Evolutionary conservation across 805 yeast genomes (phyloP).

Genomic region (Nakazawaea holstii): DNA sequence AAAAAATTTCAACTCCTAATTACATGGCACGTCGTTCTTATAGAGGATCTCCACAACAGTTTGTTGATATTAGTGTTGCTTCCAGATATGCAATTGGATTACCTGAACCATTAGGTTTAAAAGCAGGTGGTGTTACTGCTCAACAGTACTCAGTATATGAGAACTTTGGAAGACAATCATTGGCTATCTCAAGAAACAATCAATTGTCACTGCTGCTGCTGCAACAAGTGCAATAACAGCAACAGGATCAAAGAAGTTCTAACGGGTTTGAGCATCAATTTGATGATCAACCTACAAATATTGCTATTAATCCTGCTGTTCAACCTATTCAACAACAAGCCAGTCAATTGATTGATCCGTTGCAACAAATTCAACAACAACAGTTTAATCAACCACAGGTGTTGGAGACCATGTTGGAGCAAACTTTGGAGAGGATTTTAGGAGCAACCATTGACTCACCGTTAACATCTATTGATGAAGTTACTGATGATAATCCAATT

Average conservation of each 20-base stretch:
- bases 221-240: conserved; percentile 5
- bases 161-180: conserved; percentile 32
- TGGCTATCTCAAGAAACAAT: conserved; percentile 4
- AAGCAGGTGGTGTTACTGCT: conserved; percentile 66
- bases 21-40: conserved; percentile 70
- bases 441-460: conserved; percentile 20
- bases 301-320: conserved; percentile 1
- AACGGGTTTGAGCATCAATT: conserved; percentile 17
- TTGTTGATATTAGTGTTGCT: conserved; percentile 58
- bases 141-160: conserved; percentile 79
- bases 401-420: conserved; percentile 39
- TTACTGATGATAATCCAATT: conserved; percentile 60
- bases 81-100: conserved; percentile 67
- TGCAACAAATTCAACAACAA: conserved; percentile 29
- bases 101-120: conserved; percentile 86
- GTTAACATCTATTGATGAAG: conserved; percentile 35
- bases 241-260: conserved; percentile 14
- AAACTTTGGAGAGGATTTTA: conserved; percentile 22
- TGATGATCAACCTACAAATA: conserved; percentile 10
- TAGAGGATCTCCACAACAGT: conserved; percentile 61
- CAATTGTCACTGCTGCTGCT: background rate
- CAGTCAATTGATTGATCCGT: conserved; percentile 8
- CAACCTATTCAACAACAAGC: conserved; percentile 6
- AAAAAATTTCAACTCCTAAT: conserved; percentile 69
- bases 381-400: conserved; percentile 26